Evolutionary conservation across 352 stramenopile genomes (phyloP).

Genomic region (Pythium phragmiticola): DNA sequence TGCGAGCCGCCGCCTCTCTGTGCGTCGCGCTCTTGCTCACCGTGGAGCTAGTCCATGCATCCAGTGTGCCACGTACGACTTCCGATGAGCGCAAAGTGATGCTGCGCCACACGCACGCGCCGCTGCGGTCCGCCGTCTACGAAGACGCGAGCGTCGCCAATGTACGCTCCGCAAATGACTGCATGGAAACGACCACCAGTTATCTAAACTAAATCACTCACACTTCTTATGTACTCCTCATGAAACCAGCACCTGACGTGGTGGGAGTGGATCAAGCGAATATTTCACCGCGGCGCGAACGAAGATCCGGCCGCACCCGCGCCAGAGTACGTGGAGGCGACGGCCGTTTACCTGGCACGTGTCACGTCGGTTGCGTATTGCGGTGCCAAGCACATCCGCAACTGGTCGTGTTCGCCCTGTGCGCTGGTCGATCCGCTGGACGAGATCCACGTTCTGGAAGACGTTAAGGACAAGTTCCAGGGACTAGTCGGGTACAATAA

Average conservation of each 20-base stretch:
- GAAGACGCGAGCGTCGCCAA: slow-evolving; percentile 9
- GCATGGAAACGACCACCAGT: not conserved
- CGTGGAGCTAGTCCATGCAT: not conserved
- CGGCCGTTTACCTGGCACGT: slow-evolving; percentile 67
- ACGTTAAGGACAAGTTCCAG: slow-evolving; percentile 76
- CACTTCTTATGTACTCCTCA: not conserved
- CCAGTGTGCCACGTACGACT: not conserved
- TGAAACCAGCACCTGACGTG: slow-evolving; percentile 18
- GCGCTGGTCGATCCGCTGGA: slow-evolving; percentile 48
- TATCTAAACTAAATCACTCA: not conserved
- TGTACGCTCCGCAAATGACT: not conserved
- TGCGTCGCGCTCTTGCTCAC: not conserved
- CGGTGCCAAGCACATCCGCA: slow-evolving; percentile 50
- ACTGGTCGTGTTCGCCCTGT: slow-evolving; percentile 80
- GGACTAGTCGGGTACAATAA: slow-evolving; percentile 71
- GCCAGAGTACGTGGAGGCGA: slow-evolving; percentile 58
- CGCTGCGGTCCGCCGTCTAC: slow-evolving; percentile 4
- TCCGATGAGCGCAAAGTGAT: not conserved
- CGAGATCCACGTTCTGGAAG: slow-evolving; percentile 56
- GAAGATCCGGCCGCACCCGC: not conserved
- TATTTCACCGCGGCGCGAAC: slow-evolving; percentile 4
- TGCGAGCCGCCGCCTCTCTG: not conserved
- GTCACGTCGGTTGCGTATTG: slow-evolving; percentile 83
- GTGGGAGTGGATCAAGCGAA: slow-evolving; percentile 25
- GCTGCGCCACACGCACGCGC: not conserved